These are phyloP conservation scores for Papiliotrema nemorosa DNA, from an alignment of 1,284 basidiomycete species.

Conservation along the genomic window DNA sequence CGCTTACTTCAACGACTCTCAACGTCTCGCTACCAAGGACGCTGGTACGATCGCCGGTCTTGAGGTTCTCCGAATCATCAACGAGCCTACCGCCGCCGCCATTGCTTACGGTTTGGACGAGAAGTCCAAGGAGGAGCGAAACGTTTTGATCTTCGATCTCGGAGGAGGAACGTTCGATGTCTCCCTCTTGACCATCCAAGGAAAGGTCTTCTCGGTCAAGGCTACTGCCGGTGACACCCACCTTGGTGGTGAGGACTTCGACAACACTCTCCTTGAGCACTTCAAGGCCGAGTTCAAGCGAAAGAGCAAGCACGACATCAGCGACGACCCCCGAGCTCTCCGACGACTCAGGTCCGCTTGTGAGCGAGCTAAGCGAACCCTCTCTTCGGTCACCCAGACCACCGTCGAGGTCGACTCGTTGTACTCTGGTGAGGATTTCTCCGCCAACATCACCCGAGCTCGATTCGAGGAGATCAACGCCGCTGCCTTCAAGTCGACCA, in stretches of 20 bases:
- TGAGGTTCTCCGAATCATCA: constrained; percentile 95
- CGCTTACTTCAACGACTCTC: constrained; percentile 98
- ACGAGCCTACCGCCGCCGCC: constrained; percentile 97
- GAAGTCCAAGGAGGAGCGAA: constrained; percentile 72
- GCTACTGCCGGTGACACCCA: constrained; percentile 99
- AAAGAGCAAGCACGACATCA: constrained; percentile 90
- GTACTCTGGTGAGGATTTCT: constrained; percentile 97
- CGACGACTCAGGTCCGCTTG: constrained; percentile 96
- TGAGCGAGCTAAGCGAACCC: constrained; percentile 97
- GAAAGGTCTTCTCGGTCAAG: constrained; percentile 99
- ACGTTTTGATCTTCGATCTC: constrained; percentile 97
- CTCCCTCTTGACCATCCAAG: constrained; percentile 93
- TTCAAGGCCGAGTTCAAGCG: constrained; percentile 98
- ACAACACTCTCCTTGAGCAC: constrained; percentile 97
- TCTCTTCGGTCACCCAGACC: constrained; percentile 94
- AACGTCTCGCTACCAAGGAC: constrained; percentile 97
- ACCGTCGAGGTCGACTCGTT: constrained; percentile 98
- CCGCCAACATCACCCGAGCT: constrained; percentile 95
- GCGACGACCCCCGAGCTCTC: constrained; percentile 88
- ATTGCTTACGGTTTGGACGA: constrained; percentile 93
- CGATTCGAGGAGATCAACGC: constrained; percentile 98
- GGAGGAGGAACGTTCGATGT: constrained; percentile 99
- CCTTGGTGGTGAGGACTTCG: constrained; percentile 98
- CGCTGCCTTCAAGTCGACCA: constrained; percentile 92
- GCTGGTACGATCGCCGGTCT: constrained; percentile 96